phyloP scores from a whole-genome alignment of 768 basidiomycete species.

The Suillus ampliporus region DNA sequence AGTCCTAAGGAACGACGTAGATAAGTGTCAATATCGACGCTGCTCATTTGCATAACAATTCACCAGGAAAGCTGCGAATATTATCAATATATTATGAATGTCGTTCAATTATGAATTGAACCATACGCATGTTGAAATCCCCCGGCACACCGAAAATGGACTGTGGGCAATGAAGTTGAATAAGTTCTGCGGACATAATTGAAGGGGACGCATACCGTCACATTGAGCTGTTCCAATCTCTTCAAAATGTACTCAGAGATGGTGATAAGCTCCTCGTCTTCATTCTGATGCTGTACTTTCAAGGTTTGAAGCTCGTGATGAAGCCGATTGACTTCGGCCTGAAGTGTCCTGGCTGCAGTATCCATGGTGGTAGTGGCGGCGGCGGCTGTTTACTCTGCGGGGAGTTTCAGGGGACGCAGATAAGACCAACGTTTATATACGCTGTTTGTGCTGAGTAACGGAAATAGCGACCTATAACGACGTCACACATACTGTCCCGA shows the following conservation, averaged over 20 bases:
- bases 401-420: background rate
- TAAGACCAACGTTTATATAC: background rate
- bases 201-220: constrained; percentile 49
- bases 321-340: constrained; percentile 53
- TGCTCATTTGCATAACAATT: constrained; percentile 8
- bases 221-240: constrained; percentile 66
- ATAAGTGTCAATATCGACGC: background rate
- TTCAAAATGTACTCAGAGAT: constrained; percentile 67
- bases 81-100: constrained; percentile 13
- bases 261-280: constrained; percentile 48
- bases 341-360: constrained; percentile 30
- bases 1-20: constrained; percentile 54
- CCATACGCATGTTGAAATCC: constrained; percentile 77
- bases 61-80: constrained; percentile 33
- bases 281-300: constrained; percentile 25
- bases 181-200: background rate
- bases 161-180: constrained; percentile 40
- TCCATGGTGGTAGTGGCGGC: constrained; percentile 19
- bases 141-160: constrained; percentile 86
- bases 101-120: background rate
- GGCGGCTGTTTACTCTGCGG: background rate
- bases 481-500: no score
- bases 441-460: no score
- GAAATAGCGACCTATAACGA: no score
- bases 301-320: constrained; percentile 51